Evolutionary conservation across 345 rosid genomes (phyloP), one percentile per base, ranked within the genome.

Genomic region (Lenwebbia sp.): DNA sequence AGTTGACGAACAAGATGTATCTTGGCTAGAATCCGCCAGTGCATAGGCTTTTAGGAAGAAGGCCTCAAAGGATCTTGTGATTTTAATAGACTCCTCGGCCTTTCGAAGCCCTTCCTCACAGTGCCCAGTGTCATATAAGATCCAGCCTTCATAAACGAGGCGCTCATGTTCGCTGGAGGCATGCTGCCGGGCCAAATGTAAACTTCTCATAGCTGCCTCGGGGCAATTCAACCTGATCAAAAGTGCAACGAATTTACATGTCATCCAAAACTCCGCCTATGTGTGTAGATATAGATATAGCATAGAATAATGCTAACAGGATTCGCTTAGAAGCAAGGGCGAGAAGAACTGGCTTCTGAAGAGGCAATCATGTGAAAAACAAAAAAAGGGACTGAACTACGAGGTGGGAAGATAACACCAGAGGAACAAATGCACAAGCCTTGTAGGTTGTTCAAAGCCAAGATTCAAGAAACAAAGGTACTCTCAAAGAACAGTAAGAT

Each of bases 41-140:
- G 99, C 99, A 90, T 97, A 97, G 83, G 99, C 99, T 92, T 97
- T 95, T 86, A 97, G 95, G 90, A 97, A 97, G 91, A 96, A 97
- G 40, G 99, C 99, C 90, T 97, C 99, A n/a, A 97, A 97, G 9
- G 99, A 97, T 90, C 98, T 94, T 88, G 92, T 92, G 83, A 92
- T 93, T 89, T 91, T 88, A 41, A 96, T 95, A 86, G 99, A 97
- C 85, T 95, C 94, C 81, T 97, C 98, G 5, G 99, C 99, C 90
- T 95, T 97, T 86, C 84, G 93, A 85, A 96, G 95, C 82, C 99
- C 99, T 93, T 96, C 98, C 85, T 97, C 96, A 83, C 96, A 96
- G 86, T 97, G 98, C 82, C 99, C 98, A 1, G 99, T 96, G 87
- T 97, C 99, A 86, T 97, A 97, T 88, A 97, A 91, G 88, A 97